These are phyloP conservation scores for Naganishia cerealis DNA, from an alignment of 1,284 basidiomycete genomes.

Conservation along the genomic window DNA sequence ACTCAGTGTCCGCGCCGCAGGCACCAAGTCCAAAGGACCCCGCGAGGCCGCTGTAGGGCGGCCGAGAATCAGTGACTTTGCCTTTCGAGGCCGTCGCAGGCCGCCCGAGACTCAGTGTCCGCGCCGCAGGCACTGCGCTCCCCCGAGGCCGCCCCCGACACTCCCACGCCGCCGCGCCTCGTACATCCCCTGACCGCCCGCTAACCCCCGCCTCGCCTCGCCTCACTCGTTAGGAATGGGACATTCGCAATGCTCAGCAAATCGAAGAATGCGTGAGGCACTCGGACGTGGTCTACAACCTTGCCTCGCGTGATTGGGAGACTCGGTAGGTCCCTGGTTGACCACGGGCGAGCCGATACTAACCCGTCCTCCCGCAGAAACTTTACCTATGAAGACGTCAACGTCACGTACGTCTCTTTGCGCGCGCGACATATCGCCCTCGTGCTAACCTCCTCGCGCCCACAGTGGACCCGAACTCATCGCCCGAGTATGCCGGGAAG, in stretches of 20 bases:
- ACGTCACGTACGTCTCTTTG: constrained; percentile 45
- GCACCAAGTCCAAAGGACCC: too few species aligned
- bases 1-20: too few species aligned
- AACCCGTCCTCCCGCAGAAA: constrained; percentile 61
- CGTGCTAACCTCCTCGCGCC: background rate
- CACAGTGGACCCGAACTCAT: constrained; percentile 64
- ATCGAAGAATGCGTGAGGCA: constrained; percentile 92
- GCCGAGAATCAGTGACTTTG: background rate
- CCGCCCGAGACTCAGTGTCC: too few species aligned
- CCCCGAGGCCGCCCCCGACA: too few species aligned
- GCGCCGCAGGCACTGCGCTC: too few species aligned
- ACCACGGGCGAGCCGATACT: background rate
- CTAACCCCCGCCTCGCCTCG: constrained; percentile 11
- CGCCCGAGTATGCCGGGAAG: constrained; percentile 74
- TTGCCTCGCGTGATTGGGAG: constrained; percentile 84
- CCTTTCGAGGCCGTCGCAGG: background rate
- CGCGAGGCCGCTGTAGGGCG: too few species aligned
- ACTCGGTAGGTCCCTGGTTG: constrained; percentile 66
- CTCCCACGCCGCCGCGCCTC: too few species aligned
- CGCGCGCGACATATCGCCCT: background rate
- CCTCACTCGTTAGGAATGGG: constrained; percentile 74
- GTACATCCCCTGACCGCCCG: constrained; percentile 15
- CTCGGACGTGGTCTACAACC: constrained; percentile 96
- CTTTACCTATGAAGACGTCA: constrained; percentile 70
- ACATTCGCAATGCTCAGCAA: constrained; percentile 79